Percentiles rank a stretch among this genome's conserved stretches.
Conservation (phyloP, 176 grass and related monocot genomes). For the Hyparrhenia diplandra region DNA sequence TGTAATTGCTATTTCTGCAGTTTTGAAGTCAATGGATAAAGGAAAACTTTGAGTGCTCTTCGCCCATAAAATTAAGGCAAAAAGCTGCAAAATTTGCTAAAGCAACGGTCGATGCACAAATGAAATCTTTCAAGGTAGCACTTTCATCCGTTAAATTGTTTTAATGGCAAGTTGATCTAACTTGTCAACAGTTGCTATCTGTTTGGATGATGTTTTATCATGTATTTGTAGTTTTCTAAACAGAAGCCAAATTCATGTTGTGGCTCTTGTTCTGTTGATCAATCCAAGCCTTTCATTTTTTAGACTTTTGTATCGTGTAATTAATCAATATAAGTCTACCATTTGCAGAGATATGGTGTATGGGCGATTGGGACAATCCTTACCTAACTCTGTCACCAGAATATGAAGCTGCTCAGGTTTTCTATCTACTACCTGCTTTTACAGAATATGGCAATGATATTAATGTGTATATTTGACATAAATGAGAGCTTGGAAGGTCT, state of each 20-base stretch:
- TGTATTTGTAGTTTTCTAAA: slow-evolving; percentile 11
- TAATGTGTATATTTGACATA: slow-evolving; percentile 16
- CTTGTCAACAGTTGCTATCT: too few species aligned
- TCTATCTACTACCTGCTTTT: slow-evolving; percentile 15
- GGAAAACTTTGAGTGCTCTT: slow-evolving; percentile 70
- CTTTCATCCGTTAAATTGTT: slow-evolving; percentile 17
- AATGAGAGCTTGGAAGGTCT: too few species aligned
- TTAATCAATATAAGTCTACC: slow-evolving; percentile 11
- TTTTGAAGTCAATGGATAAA: slow-evolving; percentile 90
- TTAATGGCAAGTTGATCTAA: not conserved
- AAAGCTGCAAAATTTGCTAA: slow-evolving; percentile 99
- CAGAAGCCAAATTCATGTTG: not conserved
- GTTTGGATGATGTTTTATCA: too few species aligned
- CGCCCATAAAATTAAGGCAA: slow-evolving; percentile 85
- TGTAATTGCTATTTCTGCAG: slow-evolving; percentile 42
- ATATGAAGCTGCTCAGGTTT: slow-evolving; percentile 98
- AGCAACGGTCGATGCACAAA: slow-evolving; percentile 82
- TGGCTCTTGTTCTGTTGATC: slow-evolving; percentile 4
- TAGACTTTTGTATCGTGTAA: slow-evolving; percentile 4
- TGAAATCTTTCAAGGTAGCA: slow-evolving; percentile 98
- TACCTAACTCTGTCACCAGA: slow-evolving; percentile 89
- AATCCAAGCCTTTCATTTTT: not conserved
- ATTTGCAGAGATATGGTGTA: slow-evolving; percentile 71
- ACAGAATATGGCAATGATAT: slow-evolving; percentile 9
- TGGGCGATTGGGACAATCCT: slow-evolving; percentile 94